Evolutionary conservation across 345 rosid genomes (phyloP).

Genomic region (Eucalyptus pauciflora): DNA sequence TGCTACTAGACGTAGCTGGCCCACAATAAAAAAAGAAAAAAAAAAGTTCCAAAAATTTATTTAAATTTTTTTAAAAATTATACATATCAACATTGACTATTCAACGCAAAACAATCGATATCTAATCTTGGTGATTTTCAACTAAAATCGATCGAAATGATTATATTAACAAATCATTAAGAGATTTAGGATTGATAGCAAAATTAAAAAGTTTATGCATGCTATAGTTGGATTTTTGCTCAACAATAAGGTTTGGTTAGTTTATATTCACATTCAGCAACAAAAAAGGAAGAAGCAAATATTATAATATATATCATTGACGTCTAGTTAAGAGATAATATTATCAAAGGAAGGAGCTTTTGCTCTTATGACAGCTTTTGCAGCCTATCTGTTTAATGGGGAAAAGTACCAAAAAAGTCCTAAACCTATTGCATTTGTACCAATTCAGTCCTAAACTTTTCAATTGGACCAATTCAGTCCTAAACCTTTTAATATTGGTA

Average conservation of each 20-base stretch:
- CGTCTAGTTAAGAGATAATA: too few species aligned
- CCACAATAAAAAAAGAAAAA: neutral
- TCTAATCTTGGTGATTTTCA: accelerated
- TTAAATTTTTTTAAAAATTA: neutral
- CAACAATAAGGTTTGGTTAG: neutral
- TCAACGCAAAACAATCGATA: accelerated
- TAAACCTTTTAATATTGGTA: too few species aligned
- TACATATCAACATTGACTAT: accelerated
- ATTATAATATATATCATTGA: too few species aligned
- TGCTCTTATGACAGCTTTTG: too few species aligned
- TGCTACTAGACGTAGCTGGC: neutral
- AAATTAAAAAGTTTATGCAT: neutral
- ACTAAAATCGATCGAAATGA: neutral
- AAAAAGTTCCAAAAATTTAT: neutral
- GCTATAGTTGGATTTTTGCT: neutral
- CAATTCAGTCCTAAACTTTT: too few species aligned
- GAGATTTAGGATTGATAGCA: neutral
- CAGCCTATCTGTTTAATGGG: too few species aligned
- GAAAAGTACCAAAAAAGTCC: too few species aligned
- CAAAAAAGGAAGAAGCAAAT: too few species aligned
- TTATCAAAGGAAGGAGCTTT: too few species aligned
- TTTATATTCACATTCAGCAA: too few species aligned
- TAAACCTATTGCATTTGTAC: too few species aligned
- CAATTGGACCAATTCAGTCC: too few species aligned
- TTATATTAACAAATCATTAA: accelerated